Evolutionary conservation across 257 asterid genomes (phyloP), one percentile per base, ranked within the genome.

Genomic region (Nicotiana attenuata): DNA sequence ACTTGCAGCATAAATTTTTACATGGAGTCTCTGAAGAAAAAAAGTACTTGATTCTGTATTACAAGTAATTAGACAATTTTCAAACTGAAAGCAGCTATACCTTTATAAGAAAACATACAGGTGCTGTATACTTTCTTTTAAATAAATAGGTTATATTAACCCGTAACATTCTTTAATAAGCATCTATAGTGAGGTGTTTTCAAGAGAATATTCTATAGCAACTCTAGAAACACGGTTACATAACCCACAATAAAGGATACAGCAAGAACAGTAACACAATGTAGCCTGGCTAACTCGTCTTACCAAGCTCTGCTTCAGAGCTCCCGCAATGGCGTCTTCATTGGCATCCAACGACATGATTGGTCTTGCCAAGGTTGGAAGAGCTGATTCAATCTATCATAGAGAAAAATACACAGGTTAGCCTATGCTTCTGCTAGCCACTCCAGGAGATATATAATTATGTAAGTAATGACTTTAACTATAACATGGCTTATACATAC

Each of bases 261-360:
- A 75, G 24, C 1, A 50, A 73, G 22, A 47, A 73, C 22, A 2
- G 41, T 8, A 50, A 73, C 63, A 50, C 79, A 75, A 24, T 75
- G 61, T 75, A 75, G 41, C 61, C 41, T 75, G 2, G 10, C 15
- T 22, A 64, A 19, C 80, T 65, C 29, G 63, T 88, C 87, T 84
- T 89, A 96, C 99, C 98, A 96, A 86, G 85, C 97, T 94, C 91
- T 91, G 99, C 83, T 96, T 94, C 89, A 94, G 85, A 65, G 86
- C 89, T 88, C 98, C 99, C 78, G 90, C 98, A 53, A 91, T 84
- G 81, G 98, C 98, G 87, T 96, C 99, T 92, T 94, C 99, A 84
- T 87, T 90, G 81, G 97, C 93, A 89, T 94, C 97, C 88, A 96
- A 87, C 26, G 98, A 94, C 97, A 96, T 92, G 63, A 96, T 96